Base-by-base conservation (phyloP, 441 rosid genomes). In the Hura crepitans region DNA sequence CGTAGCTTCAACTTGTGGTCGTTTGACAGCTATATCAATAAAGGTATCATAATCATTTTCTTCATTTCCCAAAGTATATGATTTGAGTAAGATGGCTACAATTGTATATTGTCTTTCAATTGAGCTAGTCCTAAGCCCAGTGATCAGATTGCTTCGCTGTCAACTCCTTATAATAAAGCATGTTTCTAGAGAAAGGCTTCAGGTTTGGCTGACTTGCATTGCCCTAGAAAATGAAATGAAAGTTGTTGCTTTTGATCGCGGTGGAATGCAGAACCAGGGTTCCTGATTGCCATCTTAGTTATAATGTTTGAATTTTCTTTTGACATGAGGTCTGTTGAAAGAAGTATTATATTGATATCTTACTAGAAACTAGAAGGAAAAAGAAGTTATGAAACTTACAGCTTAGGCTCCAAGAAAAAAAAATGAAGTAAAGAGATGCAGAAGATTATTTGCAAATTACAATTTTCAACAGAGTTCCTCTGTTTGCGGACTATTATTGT, bases 1-100 rank as follows among this genome's bases (percentile, higher is more conserved):
- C 60, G 95, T 88, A 75, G 93, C 91, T 79, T 89, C 99, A 51
- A 95, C 97, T 56, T 85, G 81, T 78, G 99, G 99, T 22, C 88
- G 81, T 33, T 82, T 95, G 71, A 87, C 89, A 73, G 96, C 97
- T 75, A 46, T 90, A 75, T 95, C 91, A 58, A 28, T 88, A 72
- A 79, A 86, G 94, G 99, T 92, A 78, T 62, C 68, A 47, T 35
- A 56, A 15, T 15, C 5, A 30, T 6, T 39, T 33, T 65, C 42
- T 45, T n/a, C 30, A 8, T 47, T 23, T 14, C 46, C 35, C 3
- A n/a, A 22, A 6, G 5, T 6, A 20, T 35, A 6, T 35, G 17
- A 47, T 33, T 59, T 70, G 27, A 18, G 20, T 37, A n/a, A 50
- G 22, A 62, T 27, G 18, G 23, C 57, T 50, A 37, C 39, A 35